Conservation (phyloP, 306 rosid species). For the Prunus mongolica region DNA sequence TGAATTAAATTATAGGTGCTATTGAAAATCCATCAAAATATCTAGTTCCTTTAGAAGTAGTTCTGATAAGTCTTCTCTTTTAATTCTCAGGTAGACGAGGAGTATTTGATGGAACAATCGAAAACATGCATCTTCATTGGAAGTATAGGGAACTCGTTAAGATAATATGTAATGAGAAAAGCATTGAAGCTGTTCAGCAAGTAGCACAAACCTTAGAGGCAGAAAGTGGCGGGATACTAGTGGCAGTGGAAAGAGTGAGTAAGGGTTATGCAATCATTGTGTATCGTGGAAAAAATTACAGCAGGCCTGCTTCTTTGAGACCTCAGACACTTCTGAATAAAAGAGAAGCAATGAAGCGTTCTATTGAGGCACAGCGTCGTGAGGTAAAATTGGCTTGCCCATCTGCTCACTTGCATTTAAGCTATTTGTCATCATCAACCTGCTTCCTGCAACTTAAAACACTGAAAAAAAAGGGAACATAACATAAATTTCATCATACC, state of each 20-base stretch:
- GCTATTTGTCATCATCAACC: not conserved
- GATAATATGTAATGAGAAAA: slow-evolving; percentile 53
- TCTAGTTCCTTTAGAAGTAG: slow-evolving; percentile 4
- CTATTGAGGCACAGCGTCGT: slow-evolving; percentile 73
- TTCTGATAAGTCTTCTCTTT: slow-evolving; percentile 20
- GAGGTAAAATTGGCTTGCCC: slow-evolving; percentile 50
- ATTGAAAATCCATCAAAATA: slow-evolving; percentile 9
- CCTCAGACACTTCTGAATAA: slow-evolving; percentile 74
- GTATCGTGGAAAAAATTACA: slow-evolving; percentile 90
- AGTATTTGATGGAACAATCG: slow-evolving; percentile 88
- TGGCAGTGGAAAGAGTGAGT: slow-evolving; percentile 74
- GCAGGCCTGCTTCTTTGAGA: slow-evolving; percentile 77
- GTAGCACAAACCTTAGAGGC: slow-evolving; percentile 74
- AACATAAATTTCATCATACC: too few species aligned
- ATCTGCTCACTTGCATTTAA: not conserved
- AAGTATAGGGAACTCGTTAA: slow-evolving; percentile 95
- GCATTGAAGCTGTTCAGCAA: slow-evolving; percentile 47
- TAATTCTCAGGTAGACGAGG: slow-evolving; percentile 68
- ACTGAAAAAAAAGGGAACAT: not conserved
- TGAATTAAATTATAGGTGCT: slow-evolving; percentile 10
- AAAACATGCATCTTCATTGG: slow-evolving; percentile 99
- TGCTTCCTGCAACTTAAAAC: not conserved
- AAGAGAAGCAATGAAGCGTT: slow-evolving; percentile 70
- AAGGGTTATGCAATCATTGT: slow-evolving; percentile 81
- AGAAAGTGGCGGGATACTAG: slow-evolving; percentile 91